Evolutionary conservation across 805 yeast genomes (phyloP), one percentile per base, ranked within the genome.

Genomic region (Grigorovia jiainica): DNA sequence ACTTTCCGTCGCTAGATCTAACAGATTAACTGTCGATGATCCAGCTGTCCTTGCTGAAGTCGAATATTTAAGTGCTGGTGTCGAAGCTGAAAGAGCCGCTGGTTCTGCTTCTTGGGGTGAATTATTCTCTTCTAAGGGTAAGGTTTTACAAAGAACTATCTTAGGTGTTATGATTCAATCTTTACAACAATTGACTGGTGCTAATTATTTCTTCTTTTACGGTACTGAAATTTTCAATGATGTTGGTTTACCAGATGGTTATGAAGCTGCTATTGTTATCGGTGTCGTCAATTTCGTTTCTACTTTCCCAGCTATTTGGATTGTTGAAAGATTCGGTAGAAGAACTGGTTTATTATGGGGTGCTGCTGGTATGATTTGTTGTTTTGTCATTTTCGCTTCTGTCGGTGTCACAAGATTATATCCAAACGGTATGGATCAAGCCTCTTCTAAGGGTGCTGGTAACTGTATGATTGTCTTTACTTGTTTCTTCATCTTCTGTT

Each of bases 401-500:
- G 68, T 80, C 41, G 87, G 86, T 61, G 76, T 76, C 32, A 72
- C 75, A 32, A 60, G 50, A 40, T 49, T 64, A 39, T 63, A 65
- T 42, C 64, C 68, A 45, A 30, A 46, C 34, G 48, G 48, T 33
- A 44, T 43, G 25, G 64, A 60, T 46, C 67, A 68, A 54, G 70
- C 68, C 24, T 68, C 78, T 40, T 61, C 72, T 34, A 70, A 67
- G 48, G 69, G 78, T 44, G 74, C 79, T 40, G 86, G 86, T 65
- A 63, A 76, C 61, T 81, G 76, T 42, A 76, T 80, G 85, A 78
- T 80, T 58, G 75, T 78, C 65, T 70, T 80, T 51, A 71, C 86
- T 20, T 77, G 83, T 68, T 66, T 80, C 54, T 80, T 69, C 71
- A 75, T 80, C 49, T 78, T 79, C 72, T 78, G 71, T 69, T 80